Percentiles rank a stretch among this genome's conserved stretches.
These are phyloP conservation scores for Mycena crocata DNA, from an alignment of 768 basidiomycete species.

Conservation along the genomic window DNA sequence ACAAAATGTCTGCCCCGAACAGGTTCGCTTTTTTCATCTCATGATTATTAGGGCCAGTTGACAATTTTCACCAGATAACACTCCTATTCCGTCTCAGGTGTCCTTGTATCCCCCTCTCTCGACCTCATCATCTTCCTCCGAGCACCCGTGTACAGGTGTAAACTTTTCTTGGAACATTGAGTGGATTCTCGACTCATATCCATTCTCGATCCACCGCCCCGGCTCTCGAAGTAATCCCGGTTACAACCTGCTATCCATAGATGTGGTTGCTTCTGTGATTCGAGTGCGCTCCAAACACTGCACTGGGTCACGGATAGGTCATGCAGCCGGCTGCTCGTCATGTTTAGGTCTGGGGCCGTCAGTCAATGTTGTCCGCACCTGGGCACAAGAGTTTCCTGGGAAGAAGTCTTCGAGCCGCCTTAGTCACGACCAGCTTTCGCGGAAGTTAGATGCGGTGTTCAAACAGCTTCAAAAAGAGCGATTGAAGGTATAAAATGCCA, in stretches of 20 bases:
- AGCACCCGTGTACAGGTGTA: not conserved
- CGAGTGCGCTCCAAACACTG: not conserved
- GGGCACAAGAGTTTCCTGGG: no score
- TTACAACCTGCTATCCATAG: constrained; percentile 12
- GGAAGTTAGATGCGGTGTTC: no score
- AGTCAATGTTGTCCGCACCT: no score
- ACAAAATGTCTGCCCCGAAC: not conserved
- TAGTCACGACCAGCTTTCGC: no score
- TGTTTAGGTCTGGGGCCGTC: no score
- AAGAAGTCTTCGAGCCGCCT: not conserved
- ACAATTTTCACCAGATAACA: not conserved
- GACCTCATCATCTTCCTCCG: no score
- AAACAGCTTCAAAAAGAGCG: no score
- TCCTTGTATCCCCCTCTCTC: not conserved
- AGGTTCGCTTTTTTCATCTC: not conserved
- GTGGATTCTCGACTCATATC: constrained; percentile 17
- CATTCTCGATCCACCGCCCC: constrained; percentile 10
- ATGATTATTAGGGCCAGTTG: not conserved
- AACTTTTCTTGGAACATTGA: constrained; percentile 5
- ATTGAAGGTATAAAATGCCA: constrained; percentile 1
- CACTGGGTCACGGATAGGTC: not conserved
- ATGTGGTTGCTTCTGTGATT: constrained; percentile 2
- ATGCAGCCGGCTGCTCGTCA: not conserved
- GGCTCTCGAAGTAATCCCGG: not conserved
- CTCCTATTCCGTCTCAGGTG: not conserved